These are phyloP conservation scores for Dendrocalamus sinicus DNA, from an alignment of 176 grass and related monocot genomes.

Conservation along the genomic window DNA sequence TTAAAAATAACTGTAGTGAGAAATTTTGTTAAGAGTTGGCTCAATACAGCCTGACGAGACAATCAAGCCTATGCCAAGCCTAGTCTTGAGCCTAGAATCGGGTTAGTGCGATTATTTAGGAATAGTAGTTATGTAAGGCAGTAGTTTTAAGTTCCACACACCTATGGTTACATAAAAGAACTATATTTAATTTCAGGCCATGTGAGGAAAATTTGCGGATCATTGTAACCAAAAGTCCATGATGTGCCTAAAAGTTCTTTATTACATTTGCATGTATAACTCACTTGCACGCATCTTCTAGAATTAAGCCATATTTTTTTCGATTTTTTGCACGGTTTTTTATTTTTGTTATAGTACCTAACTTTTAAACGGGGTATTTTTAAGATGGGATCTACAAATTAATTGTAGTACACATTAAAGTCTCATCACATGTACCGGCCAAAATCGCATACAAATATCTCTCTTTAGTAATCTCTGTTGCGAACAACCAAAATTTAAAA, in stretches of 20 bases:
- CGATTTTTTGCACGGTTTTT: too few relatives aligned
- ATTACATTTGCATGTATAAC: not conserved
- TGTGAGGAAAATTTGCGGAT: not conserved
- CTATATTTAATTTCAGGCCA: not conserved
- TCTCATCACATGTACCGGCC: too few relatives aligned
- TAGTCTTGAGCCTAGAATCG: not conserved
- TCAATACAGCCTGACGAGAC: not conserved
- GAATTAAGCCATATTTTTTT: not conserved
- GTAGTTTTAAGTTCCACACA: not conserved
- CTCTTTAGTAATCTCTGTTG: too few relatives aligned
- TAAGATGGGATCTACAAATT: too few relatives aligned
- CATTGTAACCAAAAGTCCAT: not conserved
- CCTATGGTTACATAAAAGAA: not conserved
- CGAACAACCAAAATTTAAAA: too few relatives aligned
- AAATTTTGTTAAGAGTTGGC: too few relatives aligned
- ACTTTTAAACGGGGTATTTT: too few relatives aligned
- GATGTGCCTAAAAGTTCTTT: not conserved
- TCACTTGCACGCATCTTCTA: not conserved
- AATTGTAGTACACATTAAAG: too few relatives aligned
- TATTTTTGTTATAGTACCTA: too few relatives aligned
- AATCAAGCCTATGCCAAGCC: too few relatives aligned
- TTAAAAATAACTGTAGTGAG: too few relatives aligned
- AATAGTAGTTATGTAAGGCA: not conserved
- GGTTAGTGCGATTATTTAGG: not conserved
- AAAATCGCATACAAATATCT: too few relatives aligned